These are phyloP conservation scores for Cryptococcus sp. DNA, from an alignment of 1,284 basidiomycete species.

Conservation along the genomic window DNA sequence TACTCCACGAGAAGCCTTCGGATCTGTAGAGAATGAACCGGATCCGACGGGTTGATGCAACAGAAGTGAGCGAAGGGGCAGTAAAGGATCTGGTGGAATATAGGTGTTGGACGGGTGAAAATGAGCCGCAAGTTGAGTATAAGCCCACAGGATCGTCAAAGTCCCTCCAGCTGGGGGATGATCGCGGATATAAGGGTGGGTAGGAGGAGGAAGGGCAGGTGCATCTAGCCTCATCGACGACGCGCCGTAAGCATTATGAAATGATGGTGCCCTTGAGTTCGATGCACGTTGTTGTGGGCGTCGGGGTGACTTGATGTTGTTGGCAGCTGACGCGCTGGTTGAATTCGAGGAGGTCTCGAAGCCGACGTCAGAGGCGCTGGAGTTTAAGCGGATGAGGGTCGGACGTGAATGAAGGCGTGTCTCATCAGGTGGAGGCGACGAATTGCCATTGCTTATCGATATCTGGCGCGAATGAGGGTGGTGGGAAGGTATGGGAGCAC, in stretches of 20 bases:
- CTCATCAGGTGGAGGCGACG: slow-evolving; percentile 17
- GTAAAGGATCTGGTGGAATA: slow-evolving; percentile 54
- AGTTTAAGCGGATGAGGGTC: slow-evolving; percentile 1
- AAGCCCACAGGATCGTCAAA: slow-evolving; percentile 51
- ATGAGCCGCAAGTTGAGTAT: slow-evolving; percentile 47
- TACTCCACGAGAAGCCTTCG: slow-evolving; percentile 38
- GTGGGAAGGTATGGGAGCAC: slow-evolving; percentile 31
- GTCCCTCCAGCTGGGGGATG: slow-evolving; percentile 27
- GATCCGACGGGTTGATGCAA: slow-evolving; percentile 54
- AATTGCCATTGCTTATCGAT: slow-evolving; percentile 29
- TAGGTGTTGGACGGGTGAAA: slow-evolving; percentile 51
- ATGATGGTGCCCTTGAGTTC: slow-evolving; percentile 32
- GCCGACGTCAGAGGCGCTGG: slow-evolving; percentile 2
- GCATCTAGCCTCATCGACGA: slow-evolving; percentile 16
- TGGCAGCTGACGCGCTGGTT: not conserved
- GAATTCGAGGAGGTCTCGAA: slow-evolving; percentile 2
- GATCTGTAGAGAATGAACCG: slow-evolving; percentile 29
- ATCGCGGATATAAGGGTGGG: slow-evolving; percentile 33
- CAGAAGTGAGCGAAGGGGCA: slow-evolving; percentile 50
- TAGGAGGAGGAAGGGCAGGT: slow-evolving; percentile 7
- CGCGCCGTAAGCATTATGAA: slow-evolving; percentile 41
- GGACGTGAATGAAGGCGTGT: slow-evolving; percentile 8
- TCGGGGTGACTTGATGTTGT: not conserved
- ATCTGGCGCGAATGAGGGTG: slow-evolving; percentile 52
- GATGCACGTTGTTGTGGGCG: slow-evolving; percentile 10